A percentile compares a stretch with the other conserved stretches of the same genome.
Evolutionary conservation across 2,329 filamentous ascomycete species (phyloP).

Genomic region (Trichocomaceae sp.): DNA sequence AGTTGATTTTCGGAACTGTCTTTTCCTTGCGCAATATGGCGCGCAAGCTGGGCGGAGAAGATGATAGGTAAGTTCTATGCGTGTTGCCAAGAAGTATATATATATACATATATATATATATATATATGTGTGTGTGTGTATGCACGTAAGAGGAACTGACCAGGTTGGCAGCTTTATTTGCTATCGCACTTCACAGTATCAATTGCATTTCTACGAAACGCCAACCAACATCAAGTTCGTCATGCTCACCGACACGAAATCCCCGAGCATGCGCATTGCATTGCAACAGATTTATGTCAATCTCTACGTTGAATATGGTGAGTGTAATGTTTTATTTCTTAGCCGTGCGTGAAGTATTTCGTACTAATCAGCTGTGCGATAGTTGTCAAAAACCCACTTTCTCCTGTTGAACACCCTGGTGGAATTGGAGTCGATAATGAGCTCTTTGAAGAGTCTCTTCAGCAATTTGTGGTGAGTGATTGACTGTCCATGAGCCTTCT

Average conservation of each 20-base stretch:
- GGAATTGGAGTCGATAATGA: conserved; percentile 60
- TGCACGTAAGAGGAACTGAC: neutral
- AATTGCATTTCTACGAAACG: conserved; percentile 98
- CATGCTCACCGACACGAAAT: conserved; percentile 86
- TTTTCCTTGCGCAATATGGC: conserved; percentile 97
- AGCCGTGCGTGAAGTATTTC: neutral
- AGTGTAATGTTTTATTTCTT: conserved; percentile 7
- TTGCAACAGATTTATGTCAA: conserved; percentile 98
- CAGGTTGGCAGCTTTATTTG: conserved; percentile 65
- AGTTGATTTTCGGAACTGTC: conserved; percentile 93
- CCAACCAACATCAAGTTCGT: conserved; percentile 93
- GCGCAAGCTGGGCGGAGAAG: conserved; percentile 84
- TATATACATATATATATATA: neutral
- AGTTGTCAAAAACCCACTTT: conserved; percentile 60
- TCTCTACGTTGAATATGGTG: conserved; percentile 91
- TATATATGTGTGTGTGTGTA: neutral
- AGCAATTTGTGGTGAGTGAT: conserved; percentile 44
- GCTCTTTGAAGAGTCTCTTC: conserved; percentile 54
- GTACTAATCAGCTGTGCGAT: conserved; percentile 6
- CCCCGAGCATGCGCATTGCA: conserved; percentile 85
- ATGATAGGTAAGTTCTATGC: conserved; percentile 57
- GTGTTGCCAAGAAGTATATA: neutral
- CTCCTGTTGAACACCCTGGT: conserved; percentile 54
- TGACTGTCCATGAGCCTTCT: neutral
- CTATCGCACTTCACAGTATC: conserved; percentile 90